Evolutionary conservation across 202 grass and related monocot genomes (phyloP).

Genomic region (Setaria italica): DNA sequence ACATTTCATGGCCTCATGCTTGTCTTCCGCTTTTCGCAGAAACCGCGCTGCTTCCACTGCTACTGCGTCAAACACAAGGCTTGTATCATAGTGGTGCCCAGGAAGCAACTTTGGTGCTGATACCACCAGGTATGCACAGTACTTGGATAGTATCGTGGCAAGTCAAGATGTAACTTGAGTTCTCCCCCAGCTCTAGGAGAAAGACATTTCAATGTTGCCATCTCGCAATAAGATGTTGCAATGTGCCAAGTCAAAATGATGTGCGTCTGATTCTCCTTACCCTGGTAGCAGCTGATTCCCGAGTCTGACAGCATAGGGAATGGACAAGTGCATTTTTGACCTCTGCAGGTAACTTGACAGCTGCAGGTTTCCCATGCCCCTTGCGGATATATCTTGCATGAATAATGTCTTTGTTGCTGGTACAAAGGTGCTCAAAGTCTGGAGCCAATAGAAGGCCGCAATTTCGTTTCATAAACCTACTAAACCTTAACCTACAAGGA

Average conservation of each 20-base stretch:
- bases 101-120: slow-evolving; percentile 1
- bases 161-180: background rate
- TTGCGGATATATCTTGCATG: too few relatives aligned
- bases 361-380: background rate
- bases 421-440: too few relatives aligned
- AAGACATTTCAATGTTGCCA: background rate
- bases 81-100: slow-evolving; percentile 19
- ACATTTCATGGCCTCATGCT: too few relatives aligned
- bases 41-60: background rate
- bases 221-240: slow-evolving; percentile 26
- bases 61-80: background rate
- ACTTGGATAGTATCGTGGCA: slow-evolving; percentile 4
- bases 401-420: too few relatives aligned
- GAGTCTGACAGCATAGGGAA: slow-evolving; percentile 1
- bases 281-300: background rate
- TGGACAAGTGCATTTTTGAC: slow-evolving; percentile 11
- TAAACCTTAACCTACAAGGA: too few relatives aligned
- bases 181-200: background rate
- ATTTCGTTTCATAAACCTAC: too few relatives aligned
- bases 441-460: background rate
- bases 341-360: background rate
- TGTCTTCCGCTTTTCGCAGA: too few relatives aligned
- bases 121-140: background rate
- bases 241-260: slow-evolving; percentile 26
- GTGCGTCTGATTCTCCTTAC: background rate